Conservation (phyloP, 768 basidiomycete species). For the Russula virescens region DNA sequence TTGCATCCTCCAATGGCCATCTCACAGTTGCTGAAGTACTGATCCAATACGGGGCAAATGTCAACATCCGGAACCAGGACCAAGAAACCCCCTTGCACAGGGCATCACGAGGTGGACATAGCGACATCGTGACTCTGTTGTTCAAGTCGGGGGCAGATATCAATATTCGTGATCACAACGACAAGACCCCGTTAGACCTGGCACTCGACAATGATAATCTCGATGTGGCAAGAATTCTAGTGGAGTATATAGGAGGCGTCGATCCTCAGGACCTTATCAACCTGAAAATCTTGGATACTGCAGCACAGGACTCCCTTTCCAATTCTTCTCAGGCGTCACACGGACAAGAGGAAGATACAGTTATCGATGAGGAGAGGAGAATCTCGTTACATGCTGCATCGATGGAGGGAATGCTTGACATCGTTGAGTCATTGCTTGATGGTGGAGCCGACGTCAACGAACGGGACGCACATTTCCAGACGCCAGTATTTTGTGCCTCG, state of each 20-base stretch:
- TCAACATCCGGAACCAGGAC: too few relatives aligned
- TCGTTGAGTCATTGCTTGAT: neutral
- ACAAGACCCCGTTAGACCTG: neutral
- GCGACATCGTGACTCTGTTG: neutral
- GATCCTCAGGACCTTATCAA: neutral
- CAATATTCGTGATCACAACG: neutral
- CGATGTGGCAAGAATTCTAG: neutral
- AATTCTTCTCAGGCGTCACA: neutral
- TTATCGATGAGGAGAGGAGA: neutral
- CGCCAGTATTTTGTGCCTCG: neutral
- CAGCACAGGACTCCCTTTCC: neutral
- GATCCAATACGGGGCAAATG: too few relatives aligned
- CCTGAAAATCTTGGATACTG: neutral
- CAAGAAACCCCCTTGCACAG: too few relatives aligned
- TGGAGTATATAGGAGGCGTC: neutral
- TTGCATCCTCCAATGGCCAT: too few relatives aligned
- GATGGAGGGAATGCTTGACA: neutral
- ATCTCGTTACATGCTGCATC: neutral
- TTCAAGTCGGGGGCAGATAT: neutral
- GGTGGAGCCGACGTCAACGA: neutral
- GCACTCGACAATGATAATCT: neutral
- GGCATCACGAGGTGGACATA: too few relatives aligned
- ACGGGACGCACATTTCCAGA: neutral
- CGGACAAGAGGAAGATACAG: neutral
- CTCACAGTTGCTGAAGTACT: too few relatives aligned